Base-by-base conservation (phyloP, 1,139 yeast species). In the Protomyces inundatus region DNA sequence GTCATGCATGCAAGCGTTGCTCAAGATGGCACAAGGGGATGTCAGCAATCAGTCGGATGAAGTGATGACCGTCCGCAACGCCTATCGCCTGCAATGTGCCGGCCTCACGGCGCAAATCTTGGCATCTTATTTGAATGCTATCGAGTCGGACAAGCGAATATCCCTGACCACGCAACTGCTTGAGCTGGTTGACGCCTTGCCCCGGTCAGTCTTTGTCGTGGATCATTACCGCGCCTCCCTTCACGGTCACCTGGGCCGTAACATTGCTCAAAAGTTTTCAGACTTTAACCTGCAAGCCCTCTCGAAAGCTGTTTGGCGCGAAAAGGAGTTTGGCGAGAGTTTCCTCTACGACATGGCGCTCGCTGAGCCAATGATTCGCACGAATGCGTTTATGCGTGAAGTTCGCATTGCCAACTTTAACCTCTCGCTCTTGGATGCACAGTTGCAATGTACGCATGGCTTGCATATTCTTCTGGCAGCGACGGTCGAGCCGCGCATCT, bases 41-140 rank as follows among this genome's bases (percentile, higher is more conserved):
- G 33, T 59, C 55, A 16, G 67, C 66, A 30, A 52, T 61, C 54
- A 66, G 63, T 37, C 64, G 65, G 50, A 65, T 61, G 40, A 70
- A 72, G 35, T 34, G 1, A 71, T 74, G 2, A 74, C 75, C 63
- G 76, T 82, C 16, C 75, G 78, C n/a, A 74, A 77, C 14, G 84
- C 87, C 61, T 84, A 85, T 69, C 81, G 82, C 62, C 80, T 82
- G 68, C 82, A 82, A 64, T 75, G 86, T 59, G 77, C 84, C 3
- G 83, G 95, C 0, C 84, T 86, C 69, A 82, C 88, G 16, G 82
- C 88, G 3, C 93, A 88, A 69, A 84, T 90, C 7, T 78, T 90
- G 66, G 90, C 97, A 0, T 77, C 89, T 48, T 82, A 86, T 65
- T 75, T 88, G 42, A 88, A 84, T 74, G 85, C 89, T 53, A 42